Evolutionary conservation across 2,329 filamentous ascomycete species (phyloP).

Genomic region (Trichoderma citrinoviride): DNA sequence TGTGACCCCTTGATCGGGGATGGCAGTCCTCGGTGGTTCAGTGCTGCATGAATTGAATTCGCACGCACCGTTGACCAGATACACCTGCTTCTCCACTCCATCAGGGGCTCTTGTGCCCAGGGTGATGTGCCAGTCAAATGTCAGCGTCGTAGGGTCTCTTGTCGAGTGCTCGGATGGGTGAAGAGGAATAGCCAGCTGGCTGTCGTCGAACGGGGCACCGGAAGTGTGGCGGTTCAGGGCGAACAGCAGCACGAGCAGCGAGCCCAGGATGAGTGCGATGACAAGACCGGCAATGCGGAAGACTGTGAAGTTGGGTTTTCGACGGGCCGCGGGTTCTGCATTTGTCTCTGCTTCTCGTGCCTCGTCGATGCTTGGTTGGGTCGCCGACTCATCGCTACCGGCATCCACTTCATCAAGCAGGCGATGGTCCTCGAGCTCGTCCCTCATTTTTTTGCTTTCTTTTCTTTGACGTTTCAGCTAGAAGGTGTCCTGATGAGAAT

Average conservation of each 20-base stretch:
- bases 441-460: not conserved
- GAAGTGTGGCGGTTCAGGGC: not conserved
- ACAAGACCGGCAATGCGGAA: conserved; percentile 8
- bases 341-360: not conserved
- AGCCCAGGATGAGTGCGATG: conserved; percentile 6
- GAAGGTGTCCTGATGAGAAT: not conserved
- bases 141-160: conserved; percentile 22
- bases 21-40: not conserved
- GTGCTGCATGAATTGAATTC: not conserved
- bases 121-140: conserved; percentile 27
- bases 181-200: conserved; percentile 25
- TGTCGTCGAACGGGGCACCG: not conserved
- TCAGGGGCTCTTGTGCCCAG: conserved; percentile 25
- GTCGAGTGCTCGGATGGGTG: conserved; percentile 23
- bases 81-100: conserved; percentile 29
- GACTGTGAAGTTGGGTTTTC: not conserved
- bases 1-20: too few species aligned
- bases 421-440: conserved; percentile 3
- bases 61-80: conserved; percentile 28
- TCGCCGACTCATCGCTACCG: conserved; percentile 2
- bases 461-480: not conserved
- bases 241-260: conserved; percentile 4
- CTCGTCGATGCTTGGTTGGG: conserved; percentile 1
- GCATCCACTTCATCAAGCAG: conserved; percentile 11
- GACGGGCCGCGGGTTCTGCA: not conserved